Percentiles rank a stretch among this genome's conserved stretches.
phyloP scores from a whole-genome alignment of 2,329 filamentous ascomycete species.

The Fusarium drepaniforme region DNA sequence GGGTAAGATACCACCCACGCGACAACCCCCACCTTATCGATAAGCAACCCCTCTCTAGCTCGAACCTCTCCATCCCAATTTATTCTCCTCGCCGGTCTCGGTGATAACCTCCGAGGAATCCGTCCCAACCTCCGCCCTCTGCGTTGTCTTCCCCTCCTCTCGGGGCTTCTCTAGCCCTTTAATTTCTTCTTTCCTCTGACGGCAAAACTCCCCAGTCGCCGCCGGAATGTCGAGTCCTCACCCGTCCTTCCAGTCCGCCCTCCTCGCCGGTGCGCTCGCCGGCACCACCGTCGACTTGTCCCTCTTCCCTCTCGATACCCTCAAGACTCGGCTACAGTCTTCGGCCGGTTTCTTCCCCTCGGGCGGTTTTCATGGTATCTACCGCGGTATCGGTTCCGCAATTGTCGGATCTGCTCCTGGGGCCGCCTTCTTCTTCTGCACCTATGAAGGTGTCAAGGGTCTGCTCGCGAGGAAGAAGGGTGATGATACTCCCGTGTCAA shows the following conservation, averaged over 20 bases:
- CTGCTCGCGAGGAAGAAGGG: slow-evolving; percentile 55
- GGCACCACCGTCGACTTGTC: slow-evolving; percentile 97
- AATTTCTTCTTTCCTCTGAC: no score
- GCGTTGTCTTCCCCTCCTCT: neutral
- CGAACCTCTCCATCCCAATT: slow-evolving; percentile 25
- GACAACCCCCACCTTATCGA: slow-evolving; percentile 37
- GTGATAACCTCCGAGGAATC: slow-evolving; percentile 32
- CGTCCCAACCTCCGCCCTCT: slow-evolving; percentile 1
- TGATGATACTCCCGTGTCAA: slow-evolving; percentile 21
- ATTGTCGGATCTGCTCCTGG: slow-evolving; percentile 93
- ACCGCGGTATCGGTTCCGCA: slow-evolving; percentile 90
- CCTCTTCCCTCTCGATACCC: slow-evolving; percentile 97
- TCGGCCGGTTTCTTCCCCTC: slow-evolving; percentile 80
- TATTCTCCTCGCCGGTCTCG: slow-evolving; percentile 42
- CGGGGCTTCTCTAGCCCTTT: slow-evolving; percentile 14
- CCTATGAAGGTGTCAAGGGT: slow-evolving; percentile 83
- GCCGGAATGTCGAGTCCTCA: slow-evolving; percentile 19
- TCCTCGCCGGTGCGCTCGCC: slow-evolving; percentile 87
- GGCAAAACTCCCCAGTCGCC: neutral
- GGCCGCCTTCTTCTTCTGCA: slow-evolving; percentile 97
- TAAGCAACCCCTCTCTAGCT: slow-evolving; percentile 27
- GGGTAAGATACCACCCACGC: slow-evolving; percentile 20
- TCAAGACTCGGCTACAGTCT: slow-evolving; percentile 97
- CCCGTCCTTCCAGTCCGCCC: slow-evolving; percentile 69
- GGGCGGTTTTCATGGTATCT: slow-evolving; percentile 92